phyloP scores from a whole-genome alignment of 129 eudicot species.

The Escallonia rubra region DNA sequence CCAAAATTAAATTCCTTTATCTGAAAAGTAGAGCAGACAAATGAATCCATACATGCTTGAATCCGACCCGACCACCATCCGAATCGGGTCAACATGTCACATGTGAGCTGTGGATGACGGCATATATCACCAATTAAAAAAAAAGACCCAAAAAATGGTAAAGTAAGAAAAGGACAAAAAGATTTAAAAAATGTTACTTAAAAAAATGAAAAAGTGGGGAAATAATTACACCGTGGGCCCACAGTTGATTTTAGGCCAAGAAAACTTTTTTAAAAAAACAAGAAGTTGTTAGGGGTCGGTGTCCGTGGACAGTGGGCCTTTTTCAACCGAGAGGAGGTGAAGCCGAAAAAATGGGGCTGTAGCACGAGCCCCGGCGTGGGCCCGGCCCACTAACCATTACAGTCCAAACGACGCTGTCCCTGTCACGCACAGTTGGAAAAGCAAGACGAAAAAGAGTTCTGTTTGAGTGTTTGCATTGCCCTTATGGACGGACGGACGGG shows the following conservation, averaged over 20 bases:
- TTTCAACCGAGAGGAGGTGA: too few species aligned
- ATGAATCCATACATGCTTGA: too few species aligned
- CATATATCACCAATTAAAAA: background rate
- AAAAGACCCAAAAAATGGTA: background rate
- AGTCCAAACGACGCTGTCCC: slow-evolving; percentile 14
- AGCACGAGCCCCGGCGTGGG: background rate
- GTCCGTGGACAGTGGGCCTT: too few species aligned
- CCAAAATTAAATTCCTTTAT: too few species aligned
- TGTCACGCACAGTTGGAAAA: background rate
- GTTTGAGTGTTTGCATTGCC: slow-evolving; percentile 5
- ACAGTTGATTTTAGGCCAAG: slow-evolving; percentile 1
- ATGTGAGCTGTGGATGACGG: slow-evolving; percentile 13
- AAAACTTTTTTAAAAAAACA: background rate
- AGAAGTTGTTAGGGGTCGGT: background rate
- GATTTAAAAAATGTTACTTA: background rate
- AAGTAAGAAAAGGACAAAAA: background rate
- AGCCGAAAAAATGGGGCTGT: background rate
- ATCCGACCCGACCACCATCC: too few species aligned
- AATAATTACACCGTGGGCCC: slow-evolving; percentile 22
- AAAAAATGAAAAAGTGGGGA: background rate
- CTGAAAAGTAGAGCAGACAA: too few species aligned
- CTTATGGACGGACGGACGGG: background rate
- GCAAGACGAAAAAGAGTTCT: background rate
- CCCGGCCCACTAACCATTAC: slow-evolving; percentile 2
- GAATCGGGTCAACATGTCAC: background rate